Conservation (phyloP, 2,329 filamentous ascomycete genomes). For the Endoconidiophora polonica region DNA sequence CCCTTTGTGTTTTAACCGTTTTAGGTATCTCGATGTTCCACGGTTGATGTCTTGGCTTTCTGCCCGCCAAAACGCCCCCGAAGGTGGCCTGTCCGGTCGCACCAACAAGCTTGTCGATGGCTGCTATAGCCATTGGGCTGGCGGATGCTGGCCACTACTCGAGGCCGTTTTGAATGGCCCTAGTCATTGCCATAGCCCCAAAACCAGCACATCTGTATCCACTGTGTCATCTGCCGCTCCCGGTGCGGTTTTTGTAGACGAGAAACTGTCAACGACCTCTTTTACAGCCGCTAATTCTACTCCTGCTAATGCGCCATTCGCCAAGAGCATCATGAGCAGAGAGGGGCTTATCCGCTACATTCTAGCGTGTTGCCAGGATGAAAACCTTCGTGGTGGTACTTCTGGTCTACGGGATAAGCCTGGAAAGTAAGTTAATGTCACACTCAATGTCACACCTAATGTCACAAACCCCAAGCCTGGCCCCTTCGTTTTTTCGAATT, state of each 20-base stretch:
- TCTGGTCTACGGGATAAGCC: slow-evolving; percentile 86
- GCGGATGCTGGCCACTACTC: slow-evolving; percentile 82
- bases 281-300: not conserved
- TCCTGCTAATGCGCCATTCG: slow-evolving; percentile 16
- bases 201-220: slow-evolving; percentile 5
- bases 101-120: slow-evolving; percentile 97
- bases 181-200: slow-evolving; percentile 12
- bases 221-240: not conserved
- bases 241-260: not conserved
- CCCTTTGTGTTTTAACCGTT: not conserved
- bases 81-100: slow-evolving; percentile 82
- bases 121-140: slow-evolving; percentile 97
- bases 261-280: slow-evolving; percentile 7
- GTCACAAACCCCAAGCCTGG: not conserved
- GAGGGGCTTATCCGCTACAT: slow-evolving; percentile 82
- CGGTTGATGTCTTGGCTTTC: slow-evolving; percentile 76
- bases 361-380: slow-evolving; percentile 69
- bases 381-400: slow-evolving; percentile 33
- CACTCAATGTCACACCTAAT: slow-evolving; percentile 14
- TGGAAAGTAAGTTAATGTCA: slow-evolving; percentile 47
- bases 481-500: not conserved
- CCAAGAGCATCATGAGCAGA: slow-evolving; percentile 52
- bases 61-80: slow-evolving; percentile 72
- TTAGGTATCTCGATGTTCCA: slow-evolving; percentile 59
- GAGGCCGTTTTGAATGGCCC: slow-evolving; percentile 56